These are phyloP conservation scores for Hemileia vastatrix DNA, from an alignment of 1,284 basidiomycete genomes.

Conservation along the genomic window DNA sequence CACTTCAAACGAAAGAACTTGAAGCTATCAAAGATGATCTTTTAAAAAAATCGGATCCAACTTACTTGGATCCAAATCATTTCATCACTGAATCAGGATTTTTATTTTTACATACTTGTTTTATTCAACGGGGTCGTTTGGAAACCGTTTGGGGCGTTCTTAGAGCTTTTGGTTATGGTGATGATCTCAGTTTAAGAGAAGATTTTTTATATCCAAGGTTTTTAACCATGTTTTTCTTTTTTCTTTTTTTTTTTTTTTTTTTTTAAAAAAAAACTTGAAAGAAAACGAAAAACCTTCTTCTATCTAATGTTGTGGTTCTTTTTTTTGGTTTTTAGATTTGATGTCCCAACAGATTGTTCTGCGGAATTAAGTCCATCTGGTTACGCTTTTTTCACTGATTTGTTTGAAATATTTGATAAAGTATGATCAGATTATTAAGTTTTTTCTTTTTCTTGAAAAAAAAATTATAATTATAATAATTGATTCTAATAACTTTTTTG, in stretches of 20 bases:
- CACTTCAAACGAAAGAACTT: conserved; percentile 81
- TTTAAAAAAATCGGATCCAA: conserved; percentile 63
- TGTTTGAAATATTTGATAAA: conserved; percentile 94
- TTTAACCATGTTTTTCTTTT: neutral
- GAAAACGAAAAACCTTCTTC: neutral
- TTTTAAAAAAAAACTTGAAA: neutral
- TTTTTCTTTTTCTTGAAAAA: neutral
- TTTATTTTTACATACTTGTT: conserved; percentile 87
- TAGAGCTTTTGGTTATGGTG: conserved; percentile 88
- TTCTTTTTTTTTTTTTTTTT: neutral
- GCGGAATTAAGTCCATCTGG: conserved; percentile 87
- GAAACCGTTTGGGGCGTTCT: conserved; percentile 98
- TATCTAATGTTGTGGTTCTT: conserved; percentile 25
- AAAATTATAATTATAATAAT: too few relatives aligned
- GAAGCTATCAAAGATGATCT: conserved; percentile 58
- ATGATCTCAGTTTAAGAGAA: conserved; percentile 82
- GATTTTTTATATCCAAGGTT: conserved; percentile 75
- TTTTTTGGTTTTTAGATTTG: conserved; percentile 56
- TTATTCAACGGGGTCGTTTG: conserved; percentile 88
- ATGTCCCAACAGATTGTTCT: conserved; percentile 83
- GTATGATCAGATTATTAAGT: conserved; percentile 43
- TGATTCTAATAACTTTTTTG: conserved; percentile 1
- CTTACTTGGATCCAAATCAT: conserved; percentile 45
- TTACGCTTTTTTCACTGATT: conserved; percentile 94
- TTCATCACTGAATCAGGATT: conserved; percentile 91